Evolutionary conservation across 805 yeast genomes (phyloP).

Genomic region (Lipomyces sp.): DNA sequence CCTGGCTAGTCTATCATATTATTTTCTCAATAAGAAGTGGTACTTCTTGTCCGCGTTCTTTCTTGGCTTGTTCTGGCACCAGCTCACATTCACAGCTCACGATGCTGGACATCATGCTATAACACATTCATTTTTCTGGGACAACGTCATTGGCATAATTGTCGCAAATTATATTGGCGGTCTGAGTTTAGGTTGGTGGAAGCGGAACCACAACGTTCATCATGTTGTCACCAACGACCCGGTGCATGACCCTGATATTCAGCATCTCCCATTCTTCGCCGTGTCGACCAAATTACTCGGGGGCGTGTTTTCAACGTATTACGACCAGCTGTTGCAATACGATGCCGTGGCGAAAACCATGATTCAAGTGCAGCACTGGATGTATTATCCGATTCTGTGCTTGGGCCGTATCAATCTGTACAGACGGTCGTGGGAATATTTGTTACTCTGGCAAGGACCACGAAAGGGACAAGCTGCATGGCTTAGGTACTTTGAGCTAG

Average conservation of each 20-base stretch:
- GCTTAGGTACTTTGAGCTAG: slow-evolving; percentile 78
- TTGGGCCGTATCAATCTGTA: slow-evolving; percentile 88
- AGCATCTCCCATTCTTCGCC: slow-evolving; percentile 89
- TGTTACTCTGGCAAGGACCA: slow-evolving; percentile 79
- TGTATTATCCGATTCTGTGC: slow-evolving; percentile 77
- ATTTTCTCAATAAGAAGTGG: slow-evolving; percentile 54
- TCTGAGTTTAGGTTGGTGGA: slow-evolving; percentile 92
- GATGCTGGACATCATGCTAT: slow-evolving; percentile 88
- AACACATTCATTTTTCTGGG: slow-evolving; percentile 77
- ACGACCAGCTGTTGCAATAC: slow-evolving; percentile 67
- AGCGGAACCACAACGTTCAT: slow-evolving; percentile 90
- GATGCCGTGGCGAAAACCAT: slow-evolving; percentile 65
- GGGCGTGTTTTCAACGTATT: slow-evolving; percentile 77
- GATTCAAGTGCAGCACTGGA: slow-evolving; percentile 67
- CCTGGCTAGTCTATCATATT: slow-evolving; percentile 56
- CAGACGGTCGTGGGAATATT: slow-evolving; percentile 77
- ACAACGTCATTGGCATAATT: slow-evolving; percentile 71
- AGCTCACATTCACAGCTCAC: slow-evolving; percentile 82
- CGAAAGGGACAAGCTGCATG: slow-evolving; percentile 81
- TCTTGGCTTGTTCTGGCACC: slow-evolving; percentile 87
- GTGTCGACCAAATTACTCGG: slow-evolving; percentile 74
- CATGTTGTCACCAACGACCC: slow-evolving; percentile 92
- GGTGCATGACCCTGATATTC: slow-evolving; percentile 92
- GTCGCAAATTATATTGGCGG: slow-evolving; percentile 88
- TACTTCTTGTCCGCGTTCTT: slow-evolving; percentile 62